A percentile compares a stretch with the other conserved stretches of the same genome.
These are phyloP conservation scores for Trichocladium uniseriatum DNA, from an alignment of 495 filamentous ascomycete species.

Conservation along the genomic window DNA sequence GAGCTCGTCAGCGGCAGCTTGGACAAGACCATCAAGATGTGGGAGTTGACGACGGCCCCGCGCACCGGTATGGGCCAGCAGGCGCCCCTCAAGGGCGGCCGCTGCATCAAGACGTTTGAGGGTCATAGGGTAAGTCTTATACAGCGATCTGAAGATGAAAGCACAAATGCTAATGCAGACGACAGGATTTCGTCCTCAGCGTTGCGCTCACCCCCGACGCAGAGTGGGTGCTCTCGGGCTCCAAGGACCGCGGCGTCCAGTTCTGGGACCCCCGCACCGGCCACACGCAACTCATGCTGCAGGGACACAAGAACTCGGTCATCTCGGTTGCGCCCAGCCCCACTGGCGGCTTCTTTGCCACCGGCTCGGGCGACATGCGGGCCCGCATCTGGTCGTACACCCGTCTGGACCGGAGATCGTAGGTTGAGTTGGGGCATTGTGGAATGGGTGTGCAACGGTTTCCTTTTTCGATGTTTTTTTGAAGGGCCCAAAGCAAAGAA, in stretches of 20 bases:
- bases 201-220: constrained; percentile 83
- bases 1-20: constrained; percentile 83
- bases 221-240: constrained; percentile 84
- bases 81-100: constrained; percentile 59
- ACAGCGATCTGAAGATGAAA: no score
- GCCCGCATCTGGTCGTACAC: constrained; percentile 82
- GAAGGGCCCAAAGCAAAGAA: neutral
- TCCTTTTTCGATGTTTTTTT: neutral
- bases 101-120: constrained; percentile 82
- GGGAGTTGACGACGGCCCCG: constrained; percentile 69
- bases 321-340: constrained; percentile 85
- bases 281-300: constrained; percentile 82
- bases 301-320: constrained; percentile 88
- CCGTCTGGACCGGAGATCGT: constrained; percentile 11
- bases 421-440: neutral
- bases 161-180: no score
- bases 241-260: constrained; percentile 83
- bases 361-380: constrained; percentile 82
- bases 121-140: constrained; percentile 66
- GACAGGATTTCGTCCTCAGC: constrained; percentile 80
- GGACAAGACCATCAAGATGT: constrained; percentile 94
- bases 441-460: neutral
- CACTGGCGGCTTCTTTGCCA: constrained; percentile 69
- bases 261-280: constrained; percentile 89
- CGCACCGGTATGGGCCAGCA: constrained; percentile 44